Conservation (phyloP, 768 basidiomycete species). For the Leccinellum luteum region DNA sequence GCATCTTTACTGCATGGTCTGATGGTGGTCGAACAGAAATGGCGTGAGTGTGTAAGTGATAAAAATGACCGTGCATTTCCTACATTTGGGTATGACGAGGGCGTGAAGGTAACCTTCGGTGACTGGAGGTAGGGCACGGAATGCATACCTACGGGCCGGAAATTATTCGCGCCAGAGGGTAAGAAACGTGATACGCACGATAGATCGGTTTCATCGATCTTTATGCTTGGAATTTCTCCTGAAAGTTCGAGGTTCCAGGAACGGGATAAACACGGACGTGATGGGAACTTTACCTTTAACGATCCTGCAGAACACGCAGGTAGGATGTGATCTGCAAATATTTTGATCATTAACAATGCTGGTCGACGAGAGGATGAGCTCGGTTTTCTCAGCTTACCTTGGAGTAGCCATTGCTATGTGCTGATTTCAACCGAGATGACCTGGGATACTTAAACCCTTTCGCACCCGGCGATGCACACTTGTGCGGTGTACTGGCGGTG, state of each 20-base stretch:
- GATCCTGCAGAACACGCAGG: constrained; percentile 92
- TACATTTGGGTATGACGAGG: constrained; percentile 90
- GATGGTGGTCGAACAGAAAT: background rate
- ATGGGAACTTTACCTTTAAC: constrained; percentile 58
- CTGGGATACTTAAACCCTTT: background rate
- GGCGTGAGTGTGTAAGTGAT: background rate
- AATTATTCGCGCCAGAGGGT: background rate
- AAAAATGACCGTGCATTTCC: background rate
- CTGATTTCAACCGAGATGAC: no score
- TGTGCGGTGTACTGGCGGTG: background rate
- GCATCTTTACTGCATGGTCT: constrained; percentile 87
- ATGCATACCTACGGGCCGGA: constrained; percentile 58
- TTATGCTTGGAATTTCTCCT: constrained; percentile 88
- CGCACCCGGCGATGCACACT: background rate
- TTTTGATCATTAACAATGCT: background rate
- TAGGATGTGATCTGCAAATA: constrained; percentile 46
- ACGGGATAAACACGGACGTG: background rate
- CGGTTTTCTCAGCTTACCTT: constrained; percentile 7
- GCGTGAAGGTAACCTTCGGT: constrained; percentile 70
- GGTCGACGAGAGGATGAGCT: background rate
- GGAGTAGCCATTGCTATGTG: constrained; percentile 1
- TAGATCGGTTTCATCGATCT: constrained; percentile 71
- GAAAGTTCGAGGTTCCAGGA: background rate
- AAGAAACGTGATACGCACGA: constrained; percentile 46
- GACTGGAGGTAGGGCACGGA: constrained; percentile 88